Evolutionary conservation across 2,329 filamentous ascomycete species (phyloP).

Genomic region (Trematosphaeria pertusa): DNA sequence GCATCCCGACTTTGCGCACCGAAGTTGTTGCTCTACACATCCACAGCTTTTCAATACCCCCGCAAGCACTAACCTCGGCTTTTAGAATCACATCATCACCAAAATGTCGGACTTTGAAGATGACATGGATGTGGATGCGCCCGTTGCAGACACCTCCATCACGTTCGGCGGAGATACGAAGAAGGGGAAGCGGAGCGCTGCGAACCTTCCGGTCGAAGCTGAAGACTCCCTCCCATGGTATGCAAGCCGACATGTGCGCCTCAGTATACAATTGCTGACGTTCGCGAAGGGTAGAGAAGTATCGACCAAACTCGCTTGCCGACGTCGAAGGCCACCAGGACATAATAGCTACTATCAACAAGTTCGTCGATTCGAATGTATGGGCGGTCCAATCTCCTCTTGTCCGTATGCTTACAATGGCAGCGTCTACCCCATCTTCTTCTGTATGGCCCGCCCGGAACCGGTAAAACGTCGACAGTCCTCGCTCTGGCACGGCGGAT

Average conservation of each 20-base stretch:
- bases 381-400: slow-evolving; percentile 10
- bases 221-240: slow-evolving; percentile 95
- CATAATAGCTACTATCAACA: slow-evolving; percentile 96
- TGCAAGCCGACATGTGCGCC: fast-evolving
- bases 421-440: slow-evolving; percentile 90
- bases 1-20: not conserved
- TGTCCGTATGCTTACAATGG: slow-evolving; percentile 11
- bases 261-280: slow-evolving; percentile 9
- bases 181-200: slow-evolving; percentile 91
- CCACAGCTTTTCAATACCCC: no score
- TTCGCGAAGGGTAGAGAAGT: slow-evolving; percentile 85
- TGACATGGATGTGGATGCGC: slow-evolving; percentile 71
- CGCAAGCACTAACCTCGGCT: no score
- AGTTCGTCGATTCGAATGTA: slow-evolving; percentile 91
- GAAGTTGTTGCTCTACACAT: not conserved
- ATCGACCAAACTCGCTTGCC: slow-evolving; percentile 83
- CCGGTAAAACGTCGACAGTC: slow-evolving; percentile 96
- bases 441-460: slow-evolving; percentile 94
- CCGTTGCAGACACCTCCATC: slow-evolving; percentile 58
- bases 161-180: slow-evolving; percentile 77
- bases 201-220: slow-evolving; percentile 91
- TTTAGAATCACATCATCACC: not conserved
- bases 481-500: slow-evolving; percentile 91
- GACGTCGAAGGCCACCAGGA: slow-evolving; percentile 98
- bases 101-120: slow-evolving; percentile 66